These are phyloP conservation scores for Hyphodiscus hymeniophilus DNA, from an alignment of 495 filamentous ascomycete genomes.

Conservation along the genomic window DNA sequence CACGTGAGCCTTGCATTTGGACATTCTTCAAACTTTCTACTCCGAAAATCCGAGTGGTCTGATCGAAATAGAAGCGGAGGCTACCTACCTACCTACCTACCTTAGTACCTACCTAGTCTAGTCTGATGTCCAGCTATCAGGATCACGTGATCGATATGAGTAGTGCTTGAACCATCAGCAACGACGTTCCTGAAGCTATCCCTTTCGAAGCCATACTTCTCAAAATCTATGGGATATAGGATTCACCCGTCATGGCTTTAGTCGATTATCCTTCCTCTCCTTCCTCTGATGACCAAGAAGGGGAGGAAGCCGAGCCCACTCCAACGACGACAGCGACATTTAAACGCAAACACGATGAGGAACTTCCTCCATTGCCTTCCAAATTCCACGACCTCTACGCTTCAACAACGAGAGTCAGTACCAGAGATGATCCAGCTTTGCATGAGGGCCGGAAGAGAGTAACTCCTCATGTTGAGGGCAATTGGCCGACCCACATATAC, in stretches of 20 bases:
- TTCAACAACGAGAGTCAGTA: constrained; percentile 63
- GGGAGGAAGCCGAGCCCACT: constrained; percentile 6
- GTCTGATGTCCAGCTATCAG: no score
- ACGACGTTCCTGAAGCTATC: no score
- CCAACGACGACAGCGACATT: neutral
- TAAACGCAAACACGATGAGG: constrained; percentile 24
- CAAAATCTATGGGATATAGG: neutral
- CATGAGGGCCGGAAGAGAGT: constrained; percentile 77
- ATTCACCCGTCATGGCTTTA: constrained; percentile 41
- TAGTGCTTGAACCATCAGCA: no score
- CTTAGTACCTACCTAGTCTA: no score
- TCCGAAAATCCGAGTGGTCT: no score
- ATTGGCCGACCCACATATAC: constrained; percentile 90
- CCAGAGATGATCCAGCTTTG: constrained; percentile 70
- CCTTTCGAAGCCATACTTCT: neutral
- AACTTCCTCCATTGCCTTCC: constrained; percentile 73
- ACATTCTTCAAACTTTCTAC: no score
- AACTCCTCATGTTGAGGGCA: constrained; percentile 77
- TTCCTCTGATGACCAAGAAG: constrained; percentile 31
- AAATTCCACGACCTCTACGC: constrained; percentile 87
- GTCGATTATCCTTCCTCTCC: constrained; percentile 74
- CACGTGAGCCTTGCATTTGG: no score
- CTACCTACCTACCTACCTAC: no score
- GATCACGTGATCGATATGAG: no score
- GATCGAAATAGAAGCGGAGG: no score